Conservation (phyloP, 2,329 filamentous ascomycete genomes). For the Fusarium armeniacum region DNA sequence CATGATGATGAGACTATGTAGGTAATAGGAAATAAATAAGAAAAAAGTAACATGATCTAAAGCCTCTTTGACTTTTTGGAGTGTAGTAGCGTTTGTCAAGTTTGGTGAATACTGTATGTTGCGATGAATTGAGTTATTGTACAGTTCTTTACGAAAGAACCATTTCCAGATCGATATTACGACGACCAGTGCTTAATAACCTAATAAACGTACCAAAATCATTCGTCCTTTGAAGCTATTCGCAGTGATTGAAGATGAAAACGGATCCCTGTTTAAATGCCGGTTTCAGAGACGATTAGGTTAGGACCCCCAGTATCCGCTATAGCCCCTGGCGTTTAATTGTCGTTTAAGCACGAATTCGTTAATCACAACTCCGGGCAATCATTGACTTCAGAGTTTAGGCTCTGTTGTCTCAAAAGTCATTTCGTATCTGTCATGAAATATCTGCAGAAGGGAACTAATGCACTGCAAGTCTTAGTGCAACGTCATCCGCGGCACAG, state of each 20-base stretch:
- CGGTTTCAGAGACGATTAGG: constrained; percentile 39
- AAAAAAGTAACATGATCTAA: neutral
- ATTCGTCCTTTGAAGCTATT: constrained; percentile 19
- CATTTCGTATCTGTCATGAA: neutral
- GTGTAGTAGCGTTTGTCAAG: neutral
- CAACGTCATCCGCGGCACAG: constrained; percentile 15
- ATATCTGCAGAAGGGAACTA: constrained; percentile 1
- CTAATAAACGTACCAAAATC: neutral
- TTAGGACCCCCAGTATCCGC: constrained; percentile 28
- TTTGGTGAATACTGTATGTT: neutral
- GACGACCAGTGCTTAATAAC: neutral
- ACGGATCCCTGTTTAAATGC: constrained; percentile 19
- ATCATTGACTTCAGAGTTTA: neutral
- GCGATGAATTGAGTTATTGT: neutral
- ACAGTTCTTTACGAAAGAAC: neutral
- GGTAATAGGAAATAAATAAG: constrained; percentile 1
- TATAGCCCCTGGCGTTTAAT: constrained; percentile 10
- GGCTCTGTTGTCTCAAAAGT: neutral
- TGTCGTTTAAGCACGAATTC: neutral
- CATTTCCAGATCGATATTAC: neutral
- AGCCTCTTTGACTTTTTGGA: too few species aligned
- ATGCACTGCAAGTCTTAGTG: constrained; percentile 2
- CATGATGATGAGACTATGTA: constrained; percentile 20
- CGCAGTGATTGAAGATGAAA: constrained; percentile 10
- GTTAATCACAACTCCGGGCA: neutral